A percentile compares a stretch with the other conserved stretches of the same genome.
Evolutionary conservation across 2,329 filamentous ascomycete species (phyloP).

Genomic region (Pleurostoma richardsiae): DNA sequence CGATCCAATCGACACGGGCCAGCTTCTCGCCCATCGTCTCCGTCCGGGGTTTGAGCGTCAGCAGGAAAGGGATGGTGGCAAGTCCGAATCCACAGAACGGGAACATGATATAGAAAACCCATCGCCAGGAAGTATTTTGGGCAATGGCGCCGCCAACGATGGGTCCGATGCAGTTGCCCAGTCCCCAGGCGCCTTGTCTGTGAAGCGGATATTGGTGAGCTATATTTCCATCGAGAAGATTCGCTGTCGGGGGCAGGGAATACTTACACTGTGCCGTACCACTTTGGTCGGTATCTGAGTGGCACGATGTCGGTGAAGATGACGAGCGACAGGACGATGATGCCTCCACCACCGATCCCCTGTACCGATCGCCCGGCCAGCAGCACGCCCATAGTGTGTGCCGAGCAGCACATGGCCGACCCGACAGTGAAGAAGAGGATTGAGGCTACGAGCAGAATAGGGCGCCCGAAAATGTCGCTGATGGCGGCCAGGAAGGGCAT

Average conservation of each 20-base stretch:
- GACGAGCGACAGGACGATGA: conserved; percentile 32
- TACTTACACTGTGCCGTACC: conserved; percentile 30
- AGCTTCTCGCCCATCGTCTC: conserved; percentile 26
- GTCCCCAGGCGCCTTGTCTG: conserved; percentile 26
- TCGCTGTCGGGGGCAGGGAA: too few relatives aligned
- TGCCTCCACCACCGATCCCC: conserved; percentile 33
- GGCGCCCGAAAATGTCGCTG: conserved; percentile 27
- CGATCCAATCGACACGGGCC: conserved; percentile 37
- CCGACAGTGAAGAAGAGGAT: conserved; percentile 35
- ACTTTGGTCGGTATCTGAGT: conserved; percentile 32
- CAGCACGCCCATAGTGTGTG: conserved; percentile 24
- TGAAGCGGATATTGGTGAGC: not conserved
- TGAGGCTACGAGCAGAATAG: conserved; percentile 24
- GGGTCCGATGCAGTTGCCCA: conserved; percentile 34
- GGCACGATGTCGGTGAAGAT: conserved; percentile 37
- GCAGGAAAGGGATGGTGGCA: conserved; percentile 31
- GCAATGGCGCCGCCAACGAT: conserved; percentile 30
- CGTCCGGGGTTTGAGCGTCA: conserved; percentile 28
- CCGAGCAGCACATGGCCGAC: conserved; percentile 31
- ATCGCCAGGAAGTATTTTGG: conserved; percentile 34
- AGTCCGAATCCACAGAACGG: conserved; percentile 35
- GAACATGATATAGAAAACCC: conserved; percentile 43
- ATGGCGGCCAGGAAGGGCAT: conserved; percentile 24
- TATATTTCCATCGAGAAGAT: too few relatives aligned
- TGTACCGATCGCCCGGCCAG: conserved; percentile 32